phyloP scores from a whole-genome alignment of 1,139 yeast genomes.

The Suhomyces atakaporum region DNA sequence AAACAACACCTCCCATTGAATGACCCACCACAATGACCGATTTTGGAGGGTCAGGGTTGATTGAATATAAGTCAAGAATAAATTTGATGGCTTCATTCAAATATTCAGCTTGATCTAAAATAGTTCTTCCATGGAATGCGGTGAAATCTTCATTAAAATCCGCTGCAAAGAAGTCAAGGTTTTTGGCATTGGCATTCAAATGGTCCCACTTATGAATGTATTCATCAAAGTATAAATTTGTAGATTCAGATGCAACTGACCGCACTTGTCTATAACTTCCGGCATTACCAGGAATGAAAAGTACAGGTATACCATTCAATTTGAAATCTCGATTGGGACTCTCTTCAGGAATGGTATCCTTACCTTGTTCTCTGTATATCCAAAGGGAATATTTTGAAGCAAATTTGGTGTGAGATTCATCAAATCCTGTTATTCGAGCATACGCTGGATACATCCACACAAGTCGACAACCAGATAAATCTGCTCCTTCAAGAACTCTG shows the following conservation, averaged over 20 bases:
- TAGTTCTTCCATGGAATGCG: conserved; percentile 92
- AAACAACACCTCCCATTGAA: conserved; percentile 97
- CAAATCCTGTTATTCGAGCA: conserved; percentile 71
- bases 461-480: conserved; percentile 49
- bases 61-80: conserved; percentile 66
- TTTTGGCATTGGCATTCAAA: conserved; percentile 35
- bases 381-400: conserved; percentile 81
- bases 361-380: conserved; percentile 74
- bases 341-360: conserved; percentile 58
- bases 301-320: conserved; percentile 77
- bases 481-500: conserved; percentile 31
- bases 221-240: conserved; percentile 50
- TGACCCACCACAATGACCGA: conserved; percentile 87
- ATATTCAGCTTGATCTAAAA: conserved; percentile 93
- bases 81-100: conserved; percentile 82
- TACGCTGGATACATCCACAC: conserved; percentile 79
- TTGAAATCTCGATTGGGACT: conserved; percentile 31
- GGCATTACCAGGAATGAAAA: conserved; percentile 97
- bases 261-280: conserved; percentile 91
- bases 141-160: conserved; percentile 96
- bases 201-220: conserved; percentile 19
- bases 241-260: conserved; percentile 81
- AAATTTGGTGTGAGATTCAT: conserved; percentile 65
- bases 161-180: conserved; percentile 80
- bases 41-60: conserved; percentile 45